Conservation (phyloP, 2,329 filamentous ascomycete species). For the Claviceps paspali region DNA sequence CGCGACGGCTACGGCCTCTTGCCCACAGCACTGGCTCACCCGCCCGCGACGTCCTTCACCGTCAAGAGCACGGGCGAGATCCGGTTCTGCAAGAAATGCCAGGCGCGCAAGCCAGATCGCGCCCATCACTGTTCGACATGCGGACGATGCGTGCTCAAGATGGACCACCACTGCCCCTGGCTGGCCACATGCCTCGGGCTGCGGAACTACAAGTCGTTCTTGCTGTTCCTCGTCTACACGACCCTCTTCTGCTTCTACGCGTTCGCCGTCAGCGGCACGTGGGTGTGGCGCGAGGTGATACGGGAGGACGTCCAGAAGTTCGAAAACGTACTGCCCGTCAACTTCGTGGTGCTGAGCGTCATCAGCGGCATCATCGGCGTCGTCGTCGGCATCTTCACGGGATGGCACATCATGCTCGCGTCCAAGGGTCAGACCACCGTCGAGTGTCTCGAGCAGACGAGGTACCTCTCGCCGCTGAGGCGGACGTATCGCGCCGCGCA, state of each 20-base stretch:
- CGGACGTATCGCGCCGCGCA: constrained; percentile 50
- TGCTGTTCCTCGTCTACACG: constrained; percentile 84
- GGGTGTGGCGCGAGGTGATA: constrained; percentile 76
- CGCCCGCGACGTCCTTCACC: constrained; percentile 58
- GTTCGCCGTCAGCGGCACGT: constrained; percentile 61
- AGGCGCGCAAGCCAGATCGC: constrained; percentile 84
- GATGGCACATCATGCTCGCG: constrained; percentile 79
- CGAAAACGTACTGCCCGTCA: constrained; percentile 70
- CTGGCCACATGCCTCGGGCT: constrained; percentile 89
- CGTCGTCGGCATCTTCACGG: constrained; percentile 76
- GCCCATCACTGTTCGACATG: constrained; percentile 96
- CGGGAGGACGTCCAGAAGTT: constrained; percentile 52
- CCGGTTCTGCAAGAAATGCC: constrained; percentile 95
- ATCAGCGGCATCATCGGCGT: constrained; percentile 82
- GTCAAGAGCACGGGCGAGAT: constrained; percentile 81
- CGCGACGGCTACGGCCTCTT: constrained; percentile 62
- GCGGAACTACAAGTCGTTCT: constrained; percentile 87
- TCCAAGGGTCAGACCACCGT: constrained; percentile 78
- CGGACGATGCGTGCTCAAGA: constrained; percentile 87
- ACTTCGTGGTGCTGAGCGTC: constrained; percentile 78
- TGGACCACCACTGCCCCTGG: constrained; percentile 99
- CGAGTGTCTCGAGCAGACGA: constrained; percentile 87
- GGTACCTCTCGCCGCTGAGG: constrained; percentile 72
- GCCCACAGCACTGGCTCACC: constrained; percentile 42
- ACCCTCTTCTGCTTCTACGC: constrained; percentile 70